Evolutionary conservation across 352 stramenopile genomes (phyloP).

Genomic region (Peronosclerospora sorghi): DNA sequence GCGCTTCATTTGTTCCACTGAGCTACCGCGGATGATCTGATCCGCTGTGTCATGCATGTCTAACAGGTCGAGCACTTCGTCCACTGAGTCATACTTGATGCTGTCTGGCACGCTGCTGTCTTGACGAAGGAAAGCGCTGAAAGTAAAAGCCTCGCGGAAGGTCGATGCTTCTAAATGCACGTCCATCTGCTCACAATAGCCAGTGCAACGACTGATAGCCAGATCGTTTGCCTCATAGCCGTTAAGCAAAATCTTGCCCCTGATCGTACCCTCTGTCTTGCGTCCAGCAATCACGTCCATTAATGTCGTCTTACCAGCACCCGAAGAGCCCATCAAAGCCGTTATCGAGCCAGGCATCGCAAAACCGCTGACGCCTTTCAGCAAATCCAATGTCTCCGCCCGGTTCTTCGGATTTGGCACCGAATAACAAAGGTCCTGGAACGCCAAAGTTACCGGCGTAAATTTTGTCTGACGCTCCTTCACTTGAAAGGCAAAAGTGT

Average conservation of each 20-base stretch:
- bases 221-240: background rate
- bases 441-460: conserved; percentile 2
- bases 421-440: conserved; percentile 7
- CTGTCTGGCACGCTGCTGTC: background rate
- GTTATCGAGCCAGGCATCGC: conserved; percentile 2
- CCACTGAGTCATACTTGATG: background rate
- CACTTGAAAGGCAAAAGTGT: conserved; percentile 2
- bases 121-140: conserved; percentile 1
- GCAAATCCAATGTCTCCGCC: conserved; percentile 1
- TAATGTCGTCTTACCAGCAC: conserved; percentile 1
- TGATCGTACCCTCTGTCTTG: background rate
- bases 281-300: conserved; percentile 3
- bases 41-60: conserved; percentile 1
- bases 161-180: background rate
- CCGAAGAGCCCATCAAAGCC: conserved; percentile 1
- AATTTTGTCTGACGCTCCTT: conserved; percentile 1
- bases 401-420: conserved; percentile 3
- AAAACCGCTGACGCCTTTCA: conserved; percentile 5
- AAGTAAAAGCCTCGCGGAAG: background rate
- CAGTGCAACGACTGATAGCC: background rate
- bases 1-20: background rate
- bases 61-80: background rate
- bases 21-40: background rate
- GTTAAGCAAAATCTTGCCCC: background rate
- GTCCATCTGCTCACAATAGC: conserved; percentile 2